Base-by-base conservation (phyloP, 768 basidiomycete species). In the Termitomyces sp. region DNA sequence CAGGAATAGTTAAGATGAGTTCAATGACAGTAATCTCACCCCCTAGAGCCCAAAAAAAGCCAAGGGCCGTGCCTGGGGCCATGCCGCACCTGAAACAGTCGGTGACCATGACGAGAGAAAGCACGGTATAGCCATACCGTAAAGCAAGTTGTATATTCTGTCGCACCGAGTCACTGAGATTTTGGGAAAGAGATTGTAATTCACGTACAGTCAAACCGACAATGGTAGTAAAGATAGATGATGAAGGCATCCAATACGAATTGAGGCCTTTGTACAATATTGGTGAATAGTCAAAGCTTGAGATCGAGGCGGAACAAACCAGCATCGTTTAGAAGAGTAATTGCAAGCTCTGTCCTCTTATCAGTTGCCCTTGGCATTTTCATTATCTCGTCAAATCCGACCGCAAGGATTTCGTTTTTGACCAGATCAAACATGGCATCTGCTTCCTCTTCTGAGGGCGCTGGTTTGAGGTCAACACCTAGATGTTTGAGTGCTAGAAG, bases 21-120 rank as follows among this genome's bases (percentile, higher is more conserved):
- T 11, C 47, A 29, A n/a, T 29, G 12, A 20, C 34, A 2, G 20
- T 20, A 15, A 45, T 57, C 25, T 47, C 66, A 86, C 87, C 86
- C 69, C 83, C 84, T 6, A 88, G 73, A 14, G 84, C 82, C 86
- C 86, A 90, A 68, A 90, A 87, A 71, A 91, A 87, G 6, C 89
- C 89, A 17, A 87, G 71, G 0, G 86, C 83, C 8, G 86, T 85
- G 5, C 87, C 87, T 15, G 87, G 81, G 7, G 85, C 81, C 78
- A 91, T 86, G 5, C 88, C 89, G 58, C 80, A 83, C 32, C 86
- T 89, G 42, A 14, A 4, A 63, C 34, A 20, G 12, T 62, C 4
- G 60, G 34, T 17, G n/a, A 50, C 53, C 7, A 52, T n/a, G 51
- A 32, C 45, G 25, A 40, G 42, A 53, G 1, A 25, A 25, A 25